Conservation (phyloP, 2,329 filamentous ascomycete species). For the Penicillium vulpinum region DNA sequence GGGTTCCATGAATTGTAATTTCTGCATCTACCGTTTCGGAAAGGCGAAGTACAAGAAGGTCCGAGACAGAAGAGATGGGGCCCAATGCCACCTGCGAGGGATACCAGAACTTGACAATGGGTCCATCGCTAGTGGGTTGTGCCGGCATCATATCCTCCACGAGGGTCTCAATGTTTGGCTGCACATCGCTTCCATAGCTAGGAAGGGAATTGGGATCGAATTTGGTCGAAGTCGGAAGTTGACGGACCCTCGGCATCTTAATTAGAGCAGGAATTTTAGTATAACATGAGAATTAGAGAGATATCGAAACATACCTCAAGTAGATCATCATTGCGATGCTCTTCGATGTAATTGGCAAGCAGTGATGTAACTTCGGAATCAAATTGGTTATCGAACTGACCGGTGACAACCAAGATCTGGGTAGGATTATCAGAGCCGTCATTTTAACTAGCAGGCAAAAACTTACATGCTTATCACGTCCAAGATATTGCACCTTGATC, state of each 20-base stretch:
- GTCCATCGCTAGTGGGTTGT: not conserved
- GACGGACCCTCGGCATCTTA: not conserved
- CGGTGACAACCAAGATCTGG: not conserved
- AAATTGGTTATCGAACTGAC: not conserved
- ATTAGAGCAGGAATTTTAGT: not conserved
- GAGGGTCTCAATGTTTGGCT: not conserved
- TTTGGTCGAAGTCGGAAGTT: too few species aligned
- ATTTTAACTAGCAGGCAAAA: not conserved
- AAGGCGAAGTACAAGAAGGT: not conserved
- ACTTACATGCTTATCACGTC: not conserved
- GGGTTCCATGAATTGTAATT: not conserved
- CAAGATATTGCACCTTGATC: not conserved
- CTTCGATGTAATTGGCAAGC: not conserved
- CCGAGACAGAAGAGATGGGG: not conserved
- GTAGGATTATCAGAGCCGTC: not conserved
- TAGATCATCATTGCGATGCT: not conserved
- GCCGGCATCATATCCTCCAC: not conserved
- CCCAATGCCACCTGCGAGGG: not conserved
- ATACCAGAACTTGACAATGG: not conserved
- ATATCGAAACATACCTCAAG: not conserved
- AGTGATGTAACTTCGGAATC: not conserved
- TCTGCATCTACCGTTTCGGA: not conserved
- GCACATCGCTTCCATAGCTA: not conserved
- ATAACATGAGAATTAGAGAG: not conserved
- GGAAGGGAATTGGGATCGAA: not conserved